Evolutionary conservation across 768 basidiomycete species (phyloP).

Genomic region (Dioszegia hungarica): DNA sequence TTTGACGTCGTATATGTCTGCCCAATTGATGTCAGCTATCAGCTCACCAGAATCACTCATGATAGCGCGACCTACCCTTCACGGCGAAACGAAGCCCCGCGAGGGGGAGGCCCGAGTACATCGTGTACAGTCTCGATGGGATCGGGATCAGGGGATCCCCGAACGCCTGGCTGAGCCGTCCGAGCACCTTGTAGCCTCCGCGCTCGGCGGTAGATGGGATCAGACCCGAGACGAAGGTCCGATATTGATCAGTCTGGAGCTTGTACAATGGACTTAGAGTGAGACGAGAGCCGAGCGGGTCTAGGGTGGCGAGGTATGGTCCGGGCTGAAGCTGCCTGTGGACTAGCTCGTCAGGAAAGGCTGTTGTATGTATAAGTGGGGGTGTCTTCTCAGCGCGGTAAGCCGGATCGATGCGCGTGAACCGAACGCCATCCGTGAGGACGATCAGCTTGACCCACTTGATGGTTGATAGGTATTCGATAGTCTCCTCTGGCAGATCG

Average conservation of each 20-base stretch:
- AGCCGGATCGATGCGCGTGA: not conserved
- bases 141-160: constrained; percentile 50
- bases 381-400: no score
- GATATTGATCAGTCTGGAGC: constrained; percentile 11
- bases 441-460: not conserved
- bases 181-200: not conserved
- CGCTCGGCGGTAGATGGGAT: not conserved
- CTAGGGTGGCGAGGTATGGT: not conserved
- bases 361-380: no score
- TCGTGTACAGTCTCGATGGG: constrained; percentile 54
- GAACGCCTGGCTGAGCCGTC: not conserved
- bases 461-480: not conserved
- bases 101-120: constrained; percentile 13
- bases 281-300: not conserved
- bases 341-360: no score
- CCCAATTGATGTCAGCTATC: not conserved
- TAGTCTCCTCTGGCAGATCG: no score
- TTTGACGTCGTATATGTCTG: constrained; percentile 51
- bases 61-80: constrained; percentile 51
- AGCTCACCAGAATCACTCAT: no score
- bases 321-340: no score
- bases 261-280: constrained; percentile 4
- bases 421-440: not conserved
- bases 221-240: constrained; percentile 13
- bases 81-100: constrained; percentile 42